A percentile compares a stretch with the other conserved stretches of the same genome.
phyloP scores from a whole-genome alignment of 192 early-diverging fungal genomes.

The Linnemannia elongata region DNA sequence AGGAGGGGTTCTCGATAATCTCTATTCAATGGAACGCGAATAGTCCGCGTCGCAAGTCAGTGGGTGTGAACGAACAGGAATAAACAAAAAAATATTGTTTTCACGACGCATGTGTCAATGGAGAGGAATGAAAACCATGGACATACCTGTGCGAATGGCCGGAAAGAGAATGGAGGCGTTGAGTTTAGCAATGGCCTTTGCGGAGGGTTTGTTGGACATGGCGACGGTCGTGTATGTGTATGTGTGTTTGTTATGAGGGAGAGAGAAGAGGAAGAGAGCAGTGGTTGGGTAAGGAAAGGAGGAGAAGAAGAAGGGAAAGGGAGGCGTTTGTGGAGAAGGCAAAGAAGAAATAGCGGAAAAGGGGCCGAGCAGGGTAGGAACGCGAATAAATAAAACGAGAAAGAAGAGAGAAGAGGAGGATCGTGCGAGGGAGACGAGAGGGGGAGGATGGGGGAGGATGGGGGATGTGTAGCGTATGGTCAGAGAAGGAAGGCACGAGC shows the following conservation, averaged over 20 bases:
- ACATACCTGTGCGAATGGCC: constrained; percentile 44
- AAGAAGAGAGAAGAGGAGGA: neutral
- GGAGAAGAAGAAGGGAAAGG: neutral
- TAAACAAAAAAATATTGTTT: neutral
- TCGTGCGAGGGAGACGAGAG: too few relatives aligned
- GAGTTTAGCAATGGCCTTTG: constrained; percentile 55
- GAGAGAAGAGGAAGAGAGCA: neutral
- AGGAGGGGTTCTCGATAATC: constrained; percentile 28
- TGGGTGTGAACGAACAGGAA: neutral
- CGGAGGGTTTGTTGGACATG: constrained; percentile 43
- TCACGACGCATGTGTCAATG: neutral
- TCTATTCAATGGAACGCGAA: constrained; percentile 21
- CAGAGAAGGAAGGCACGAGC: neutral
- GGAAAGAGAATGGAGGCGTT: constrained; percentile 53
- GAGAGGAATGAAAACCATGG: neutral
- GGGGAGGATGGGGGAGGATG: too few relatives aligned
- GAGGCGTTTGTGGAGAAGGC: neutral
- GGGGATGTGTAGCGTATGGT: too few relatives aligned
- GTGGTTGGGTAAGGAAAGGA: neutral
- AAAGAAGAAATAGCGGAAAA: neutral
- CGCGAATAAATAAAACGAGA: neutral
- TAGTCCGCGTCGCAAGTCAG: neutral
- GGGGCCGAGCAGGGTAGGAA: neutral
- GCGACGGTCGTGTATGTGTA: neutral
- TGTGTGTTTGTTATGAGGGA: neutral